phyloP scores from a whole-genome alignment of 345 rosid species.

The Citropsis articulata region DNA sequence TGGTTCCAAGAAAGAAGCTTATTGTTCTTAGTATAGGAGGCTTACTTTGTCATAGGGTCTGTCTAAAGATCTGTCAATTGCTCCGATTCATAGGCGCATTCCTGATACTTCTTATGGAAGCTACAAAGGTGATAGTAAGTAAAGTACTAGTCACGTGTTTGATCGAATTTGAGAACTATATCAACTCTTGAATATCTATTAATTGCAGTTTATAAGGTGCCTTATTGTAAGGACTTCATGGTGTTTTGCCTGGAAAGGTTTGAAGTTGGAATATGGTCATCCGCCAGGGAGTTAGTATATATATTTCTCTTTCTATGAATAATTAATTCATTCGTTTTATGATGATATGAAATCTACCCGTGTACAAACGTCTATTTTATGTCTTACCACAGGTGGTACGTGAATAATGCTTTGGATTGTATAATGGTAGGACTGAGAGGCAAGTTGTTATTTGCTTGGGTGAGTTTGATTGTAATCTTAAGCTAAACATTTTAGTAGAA shows the following conservation, averaged over 20 bases:
- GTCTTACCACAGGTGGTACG: conserved; percentile 9
- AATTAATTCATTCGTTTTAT: too few species aligned
- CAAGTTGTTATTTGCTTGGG: conserved; percentile 40
- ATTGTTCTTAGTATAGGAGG: conserved; percentile 31
- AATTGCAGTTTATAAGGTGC: conserved; percentile 44
- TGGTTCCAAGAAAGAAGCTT: conserved; percentile 29
- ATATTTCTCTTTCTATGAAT: too few species aligned
- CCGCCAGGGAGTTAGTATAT: conserved; percentile 24
- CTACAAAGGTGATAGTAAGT: conserved; percentile 14
- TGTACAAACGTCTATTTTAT: too few species aligned
- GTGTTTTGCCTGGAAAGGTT: conserved; percentile 45
- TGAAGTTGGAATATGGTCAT: conserved; percentile 52
- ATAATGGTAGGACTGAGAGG: conserved; percentile 11
- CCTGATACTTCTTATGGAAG: conserved; percentile 33
- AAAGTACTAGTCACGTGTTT: background rate
- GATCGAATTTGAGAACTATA: background rate
- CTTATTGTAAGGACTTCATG: conserved; percentile 37
- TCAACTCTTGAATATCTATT: background rate
- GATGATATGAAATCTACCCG: too few species aligned
- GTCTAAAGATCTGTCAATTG: background rate
- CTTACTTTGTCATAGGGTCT: conserved; percentile 33
- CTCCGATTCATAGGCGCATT: conserved; percentile 2
- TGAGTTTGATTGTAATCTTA: background rate
- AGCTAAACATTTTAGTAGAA: background rate
- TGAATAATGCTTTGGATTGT: conserved; percentile 23